These are phyloP conservation scores for Leavenworthia alabamica DNA, from an alignment of 345 rosid species.

Conservation along the genomic window DNA sequence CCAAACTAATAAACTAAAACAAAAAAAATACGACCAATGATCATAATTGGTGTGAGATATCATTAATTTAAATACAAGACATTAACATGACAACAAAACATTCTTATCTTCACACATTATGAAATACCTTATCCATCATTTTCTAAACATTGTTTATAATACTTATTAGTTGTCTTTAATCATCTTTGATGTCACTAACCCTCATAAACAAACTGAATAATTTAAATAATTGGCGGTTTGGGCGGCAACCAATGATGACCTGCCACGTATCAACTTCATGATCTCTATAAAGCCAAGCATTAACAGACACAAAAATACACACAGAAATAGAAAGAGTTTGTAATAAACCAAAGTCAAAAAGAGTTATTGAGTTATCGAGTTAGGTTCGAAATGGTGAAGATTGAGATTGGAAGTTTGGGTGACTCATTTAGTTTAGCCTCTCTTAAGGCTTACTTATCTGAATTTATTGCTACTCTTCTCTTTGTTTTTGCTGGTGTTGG, in stretches of 20 bases:
- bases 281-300: background rate
- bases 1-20: background rate
- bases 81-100: constrained; percentile 8
- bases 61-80: constrained; percentile 6
- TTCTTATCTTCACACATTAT: constrained; percentile 18
- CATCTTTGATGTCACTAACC: constrained; percentile 9
- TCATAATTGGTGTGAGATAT: constrained; percentile 6
- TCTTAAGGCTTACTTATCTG: too few species aligned
- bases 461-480: too few species aligned
- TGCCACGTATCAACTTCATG: constrained; percentile 12
- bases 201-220: background rate
- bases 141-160: background rate
- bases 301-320: background rate
- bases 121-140: constrained; percentile 19
- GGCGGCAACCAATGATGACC: constrained; percentile 17
- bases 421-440: too few species aligned
- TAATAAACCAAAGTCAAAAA: background rate
- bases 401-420: too few species aligned
- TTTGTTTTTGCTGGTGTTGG: too few species aligned
- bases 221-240: constrained; percentile 26
- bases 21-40: background rate
- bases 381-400: too few species aligned
- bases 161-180: constrained; percentile 10
- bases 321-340: background rate
- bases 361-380: too few species aligned